Evolutionary conservation across 257 asterid species (phyloP).

Genomic region (Plantago elongata): DNA sequence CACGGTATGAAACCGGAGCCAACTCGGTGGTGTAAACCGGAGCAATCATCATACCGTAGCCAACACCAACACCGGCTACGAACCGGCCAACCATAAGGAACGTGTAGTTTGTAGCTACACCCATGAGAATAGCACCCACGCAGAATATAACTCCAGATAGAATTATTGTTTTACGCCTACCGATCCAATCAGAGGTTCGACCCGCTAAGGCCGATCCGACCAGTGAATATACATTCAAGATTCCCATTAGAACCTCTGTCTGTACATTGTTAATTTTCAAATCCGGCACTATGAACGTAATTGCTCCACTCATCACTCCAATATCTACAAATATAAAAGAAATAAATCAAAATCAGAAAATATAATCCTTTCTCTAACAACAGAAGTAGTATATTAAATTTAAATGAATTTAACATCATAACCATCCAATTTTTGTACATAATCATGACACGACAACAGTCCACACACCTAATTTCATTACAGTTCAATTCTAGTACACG

Average conservation of each 20-base stretch:
- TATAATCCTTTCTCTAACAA: background rate
- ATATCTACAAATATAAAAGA: conserved; percentile 38
- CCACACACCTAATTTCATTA: no score
- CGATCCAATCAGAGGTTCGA: conserved; percentile 70
- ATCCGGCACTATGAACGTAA: conserved; percentile 37
- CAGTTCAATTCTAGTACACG: no score
- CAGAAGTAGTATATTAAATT: background rate
- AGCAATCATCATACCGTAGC: conserved; percentile 75
- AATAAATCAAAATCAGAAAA: background rate
- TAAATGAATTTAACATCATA: no score
- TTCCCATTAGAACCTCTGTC: conserved; percentile 49
- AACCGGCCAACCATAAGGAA: conserved; percentile 78
- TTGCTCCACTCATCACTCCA: conserved; percentile 85
- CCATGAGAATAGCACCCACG: conserved; percentile 68
- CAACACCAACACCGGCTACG: conserved; percentile 72
- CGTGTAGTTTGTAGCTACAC: conserved; percentile 55
- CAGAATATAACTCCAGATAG: conserved; percentile 63
- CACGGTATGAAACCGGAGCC: conserved; percentile 72
- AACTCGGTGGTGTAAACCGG: conserved; percentile 84
- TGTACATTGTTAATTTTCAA: conserved; percentile 31
- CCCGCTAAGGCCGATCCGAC: conserved; percentile 72
- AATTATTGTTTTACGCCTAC: conserved; percentile 62
- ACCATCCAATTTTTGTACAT: no score
- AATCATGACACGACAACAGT: no score
- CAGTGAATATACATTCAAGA: conserved; percentile 52